Evolutionary conservation across 345 rosid genomes (phyloP).

Genomic region (Nephelium lappaceum): DNA sequence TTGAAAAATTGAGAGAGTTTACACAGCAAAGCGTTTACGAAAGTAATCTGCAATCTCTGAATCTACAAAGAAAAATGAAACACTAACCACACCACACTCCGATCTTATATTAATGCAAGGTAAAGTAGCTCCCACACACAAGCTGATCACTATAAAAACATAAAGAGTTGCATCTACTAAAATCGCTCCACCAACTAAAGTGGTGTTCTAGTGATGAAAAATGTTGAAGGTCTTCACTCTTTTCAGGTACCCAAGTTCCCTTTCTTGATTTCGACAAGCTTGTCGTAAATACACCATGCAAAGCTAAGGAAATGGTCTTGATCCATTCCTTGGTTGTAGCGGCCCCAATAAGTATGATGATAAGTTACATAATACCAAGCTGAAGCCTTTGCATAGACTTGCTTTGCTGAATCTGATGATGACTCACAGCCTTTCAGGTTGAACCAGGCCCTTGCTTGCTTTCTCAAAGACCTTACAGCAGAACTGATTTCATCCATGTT

Average conservation of each 20-base stretch:
- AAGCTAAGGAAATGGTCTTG: slow-evolving; percentile 49
- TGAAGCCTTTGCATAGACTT: slow-evolving; percentile 46
- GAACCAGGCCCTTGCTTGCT: slow-evolving; percentile 54
- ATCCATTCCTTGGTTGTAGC: slow-evolving; percentile 39
- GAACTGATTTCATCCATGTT: slow-evolving; percentile 40
- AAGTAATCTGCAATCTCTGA: too few relatives aligned
- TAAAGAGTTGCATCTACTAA: not conserved
- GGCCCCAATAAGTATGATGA: slow-evolving; percentile 40
- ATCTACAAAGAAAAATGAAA: too few relatives aligned
- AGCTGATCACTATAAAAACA: not conserved
- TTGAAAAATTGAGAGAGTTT: too few relatives aligned
- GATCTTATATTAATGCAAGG: not conserved
- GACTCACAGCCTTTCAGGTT: slow-evolving; percentile 22
- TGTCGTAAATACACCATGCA: slow-evolving; percentile 48
- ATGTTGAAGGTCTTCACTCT: not conserved
- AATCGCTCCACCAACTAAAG: slow-evolving; percentile 5
- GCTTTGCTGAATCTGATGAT: slow-evolving; percentile 9
- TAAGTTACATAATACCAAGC: slow-evolving; percentile 56
- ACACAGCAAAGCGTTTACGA: too few relatives aligned
- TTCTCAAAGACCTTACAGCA: slow-evolving; percentile 40
- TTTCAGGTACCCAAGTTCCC: not conserved
- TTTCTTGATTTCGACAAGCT: slow-evolving; percentile 36
- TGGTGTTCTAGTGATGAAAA: not conserved
- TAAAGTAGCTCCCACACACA: not conserved
- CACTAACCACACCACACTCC: too few relatives aligned